Conservation (phyloP, 805 yeast species). For the Candida dajiaensis region DNA sequence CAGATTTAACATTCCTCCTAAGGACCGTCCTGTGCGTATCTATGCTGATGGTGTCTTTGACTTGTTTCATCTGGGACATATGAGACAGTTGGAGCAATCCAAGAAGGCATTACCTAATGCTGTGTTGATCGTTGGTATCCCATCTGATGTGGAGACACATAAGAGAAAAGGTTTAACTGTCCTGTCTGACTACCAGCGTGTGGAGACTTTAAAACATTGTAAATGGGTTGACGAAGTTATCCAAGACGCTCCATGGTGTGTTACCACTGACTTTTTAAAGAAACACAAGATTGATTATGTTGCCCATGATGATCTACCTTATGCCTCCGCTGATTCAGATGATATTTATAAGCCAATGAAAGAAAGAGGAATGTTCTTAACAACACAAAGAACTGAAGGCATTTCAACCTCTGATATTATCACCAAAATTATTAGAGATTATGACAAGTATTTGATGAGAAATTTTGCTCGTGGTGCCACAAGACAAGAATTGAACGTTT, state of each 20-base stretch:
- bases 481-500: conserved; percentile 90
- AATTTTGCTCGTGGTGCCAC: conserved; percentile 98
- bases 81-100: conserved; percentile 96
- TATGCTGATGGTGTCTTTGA: conserved; percentile 99
- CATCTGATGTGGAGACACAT: conserved; percentile 87
- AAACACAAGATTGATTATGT: conserved; percentile 88
- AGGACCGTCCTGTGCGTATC: conserved; percentile 80
- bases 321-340: conserved; percentile 81
- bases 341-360: conserved; percentile 93
- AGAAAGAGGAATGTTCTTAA: conserved; percentile 81
- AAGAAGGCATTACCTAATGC: conserved; percentile 87
- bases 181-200: conserved; percentile 77
- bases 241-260: conserved; percentile 94
- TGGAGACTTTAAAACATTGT: conserved; percentile 89
- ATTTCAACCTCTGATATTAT: conserved; percentile 94
- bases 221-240: conserved; percentile 97
- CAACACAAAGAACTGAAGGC: conserved; percentile 96
- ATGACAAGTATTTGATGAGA: conserved; percentile 94
- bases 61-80: conserved; percentile 92
- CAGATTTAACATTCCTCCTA: conserved; percentile 76
- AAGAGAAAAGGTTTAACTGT: conserved; percentile 91
- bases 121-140: conserved; percentile 83
- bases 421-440: conserved; percentile 90
- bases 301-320: conserved; percentile 96
- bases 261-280: conserved; percentile 72